Conservation (phyloP, 805 yeast genomes). For the Suhomyces faveliae region DNA sequence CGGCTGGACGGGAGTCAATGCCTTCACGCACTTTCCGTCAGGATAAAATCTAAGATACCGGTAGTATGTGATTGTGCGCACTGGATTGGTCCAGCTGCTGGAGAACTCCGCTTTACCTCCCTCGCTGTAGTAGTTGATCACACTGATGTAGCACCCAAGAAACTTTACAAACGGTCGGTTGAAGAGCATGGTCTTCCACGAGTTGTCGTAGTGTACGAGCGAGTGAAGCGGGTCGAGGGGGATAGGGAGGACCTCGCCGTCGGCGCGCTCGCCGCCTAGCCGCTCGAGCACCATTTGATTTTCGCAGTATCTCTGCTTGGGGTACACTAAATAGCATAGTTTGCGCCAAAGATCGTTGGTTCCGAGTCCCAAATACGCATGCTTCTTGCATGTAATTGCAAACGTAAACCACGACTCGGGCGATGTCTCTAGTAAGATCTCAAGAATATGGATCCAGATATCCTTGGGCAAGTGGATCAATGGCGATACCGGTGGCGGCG, state of each 20-base stretch:
- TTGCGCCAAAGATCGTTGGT: constrained; percentile 49
- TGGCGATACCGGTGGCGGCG: constrained; percentile 29
- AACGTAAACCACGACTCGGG: constrained; percentile 68
- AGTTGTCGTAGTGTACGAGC: constrained; percentile 29
- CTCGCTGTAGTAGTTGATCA: constrained; percentile 78
- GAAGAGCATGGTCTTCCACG: constrained; percentile 51
- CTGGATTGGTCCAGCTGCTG: constrained; percentile 68
- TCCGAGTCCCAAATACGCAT: constrained; percentile 58
- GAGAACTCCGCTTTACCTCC: constrained; percentile 73
- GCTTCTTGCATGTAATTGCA: constrained; percentile 55
- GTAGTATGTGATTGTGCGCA: constrained; percentile 82
- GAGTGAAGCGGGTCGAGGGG: constrained; percentile 31
- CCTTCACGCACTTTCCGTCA: constrained; percentile 70
- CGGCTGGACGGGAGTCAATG: constrained; percentile 75
- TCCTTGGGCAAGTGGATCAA: constrained; percentile 51
- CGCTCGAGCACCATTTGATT: constrained; percentile 38
- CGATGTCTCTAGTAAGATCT: constrained; percentile 42
- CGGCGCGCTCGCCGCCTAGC: constrained; percentile 37
- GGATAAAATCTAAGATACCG: constrained; percentile 79
- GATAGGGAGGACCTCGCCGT: constrained; percentile 27
- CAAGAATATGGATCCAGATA: constrained; percentile 51
- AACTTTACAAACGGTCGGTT: constrained; percentile 77
- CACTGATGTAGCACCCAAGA: constrained; percentile 82
- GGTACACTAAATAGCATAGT: constrained; percentile 51
- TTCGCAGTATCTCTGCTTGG: constrained; percentile 52